A percentile compares a stretch with the other conserved stretches of the same genome.
Evolutionary conservation across 257 asterid genomes (phyloP).

Genomic region (Ballota nigra): DNA sequence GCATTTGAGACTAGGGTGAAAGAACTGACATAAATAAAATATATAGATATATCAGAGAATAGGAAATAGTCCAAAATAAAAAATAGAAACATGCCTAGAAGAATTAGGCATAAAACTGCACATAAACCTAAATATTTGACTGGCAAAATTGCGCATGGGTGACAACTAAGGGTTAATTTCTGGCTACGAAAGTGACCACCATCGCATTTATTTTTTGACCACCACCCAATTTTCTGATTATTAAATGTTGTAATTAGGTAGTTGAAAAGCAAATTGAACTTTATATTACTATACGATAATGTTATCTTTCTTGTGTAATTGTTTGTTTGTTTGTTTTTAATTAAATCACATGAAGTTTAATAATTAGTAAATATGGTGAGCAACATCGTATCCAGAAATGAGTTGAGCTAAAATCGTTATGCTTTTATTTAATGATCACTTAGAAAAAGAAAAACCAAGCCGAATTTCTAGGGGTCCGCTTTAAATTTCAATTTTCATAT

Average conservation of each 20-base stretch:
- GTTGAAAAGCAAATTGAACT: neutral
- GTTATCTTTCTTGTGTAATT: neutral
- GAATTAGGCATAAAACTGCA: slow-evolving; percentile 18
- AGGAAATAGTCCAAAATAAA: slow-evolving; percentile 7
- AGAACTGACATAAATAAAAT: neutral
- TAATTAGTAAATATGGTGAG: too few species aligned
- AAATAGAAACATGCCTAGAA: slow-evolving; percentile 18
- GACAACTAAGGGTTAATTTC: neutral
- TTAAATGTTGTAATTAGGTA: neutral
- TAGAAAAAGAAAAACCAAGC: neutral
- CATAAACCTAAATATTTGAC: neutral
- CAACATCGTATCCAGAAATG: too few species aligned
- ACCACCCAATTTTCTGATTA: neutral
- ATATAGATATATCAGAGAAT: neutral
- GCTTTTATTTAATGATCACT: too few species aligned
- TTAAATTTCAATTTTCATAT: too few species aligned
- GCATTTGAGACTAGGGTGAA: too few species aligned
- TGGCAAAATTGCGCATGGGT: neutral
- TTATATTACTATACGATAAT: neutral
- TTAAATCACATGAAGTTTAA: too few species aligned
- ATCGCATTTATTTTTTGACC: neutral
- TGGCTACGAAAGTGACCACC: slow-evolving; percentile 14
- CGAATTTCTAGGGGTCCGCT: neutral
- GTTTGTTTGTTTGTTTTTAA: too few species aligned
- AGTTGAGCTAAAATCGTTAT: too few species aligned